phyloP scores from a whole-genome alignment of 257 asterid species.

The Capsicum pubescens region DNA sequence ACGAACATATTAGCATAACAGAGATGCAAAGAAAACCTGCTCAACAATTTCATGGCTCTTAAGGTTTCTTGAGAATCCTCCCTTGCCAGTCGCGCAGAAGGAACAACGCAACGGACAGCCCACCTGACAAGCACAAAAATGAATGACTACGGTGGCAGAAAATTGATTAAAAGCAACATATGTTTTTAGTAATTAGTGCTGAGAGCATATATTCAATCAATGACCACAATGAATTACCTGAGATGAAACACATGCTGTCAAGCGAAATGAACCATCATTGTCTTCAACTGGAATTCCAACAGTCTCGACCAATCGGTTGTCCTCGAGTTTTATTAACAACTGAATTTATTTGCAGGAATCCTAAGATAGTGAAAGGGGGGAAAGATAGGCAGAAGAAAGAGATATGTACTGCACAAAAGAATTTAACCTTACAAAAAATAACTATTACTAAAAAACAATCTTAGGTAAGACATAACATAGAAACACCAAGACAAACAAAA shows the following conservation, averaged over 20 bases:
- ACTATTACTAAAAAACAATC: neutral
- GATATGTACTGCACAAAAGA: constrained; percentile 1
- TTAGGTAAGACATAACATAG: neutral
- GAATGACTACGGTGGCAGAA: constrained; percentile 8
- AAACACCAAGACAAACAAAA: neutral
- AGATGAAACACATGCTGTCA: constrained; percentile 97
- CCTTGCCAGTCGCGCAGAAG: constrained; percentile 97
- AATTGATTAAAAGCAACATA: neutral
- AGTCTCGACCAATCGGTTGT: constrained; percentile 89
- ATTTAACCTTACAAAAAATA: neutral
- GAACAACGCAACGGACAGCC: constrained; percentile 95
- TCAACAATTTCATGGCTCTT: constrained; percentile 93
- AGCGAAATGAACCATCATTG: constrained; percentile 70
- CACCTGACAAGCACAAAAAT: constrained; percentile 56
- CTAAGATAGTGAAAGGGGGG: constrained; percentile 16
- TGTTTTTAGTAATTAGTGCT: neutral
- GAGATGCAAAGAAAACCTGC: constrained; percentile 57
- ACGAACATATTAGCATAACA: constrained; percentile 11
- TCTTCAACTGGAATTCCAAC: constrained; percentile 91
- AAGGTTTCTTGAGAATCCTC: constrained; percentile 93
- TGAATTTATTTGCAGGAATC: constrained; percentile 41
- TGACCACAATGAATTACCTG: constrained; percentile 56
- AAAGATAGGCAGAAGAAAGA: constrained; percentile 16
- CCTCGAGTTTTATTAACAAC: constrained; percentile 80
- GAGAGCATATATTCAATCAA: constrained; percentile 19